Evolutionary conservation across 2,329 filamentous ascomycete species (phyloP).

Genomic region (Phyllosticta citrichinensis): DNA sequence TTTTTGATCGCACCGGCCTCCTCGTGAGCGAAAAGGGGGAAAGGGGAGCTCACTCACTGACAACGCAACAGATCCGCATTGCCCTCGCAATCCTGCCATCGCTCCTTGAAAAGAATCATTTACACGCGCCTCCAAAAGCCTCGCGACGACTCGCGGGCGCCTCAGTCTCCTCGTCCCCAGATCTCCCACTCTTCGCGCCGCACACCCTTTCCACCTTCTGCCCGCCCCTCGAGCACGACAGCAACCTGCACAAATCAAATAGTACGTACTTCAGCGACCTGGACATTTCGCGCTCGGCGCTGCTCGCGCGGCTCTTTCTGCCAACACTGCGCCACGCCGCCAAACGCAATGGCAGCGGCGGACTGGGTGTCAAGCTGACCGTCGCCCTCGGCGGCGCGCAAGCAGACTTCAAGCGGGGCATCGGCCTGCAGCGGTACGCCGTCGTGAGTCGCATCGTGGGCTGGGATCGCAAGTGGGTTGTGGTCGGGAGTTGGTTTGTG

Average conservation of each 20-base stretch:
- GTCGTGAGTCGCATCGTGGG: conserved; percentile 37
- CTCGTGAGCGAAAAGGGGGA: too few relatives aligned
- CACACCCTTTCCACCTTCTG: conserved; percentile 56
- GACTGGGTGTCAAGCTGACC: too few relatives aligned
- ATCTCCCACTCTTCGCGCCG: conserved; percentile 52
- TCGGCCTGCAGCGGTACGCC: conserved; percentile 36
- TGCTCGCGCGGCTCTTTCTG: conserved; percentile 50
- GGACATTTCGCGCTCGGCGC: conserved; percentile 71
- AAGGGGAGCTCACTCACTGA: too few relatives aligned
- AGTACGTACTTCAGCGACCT: conserved; percentile 81
- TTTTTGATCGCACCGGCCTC: too few relatives aligned
- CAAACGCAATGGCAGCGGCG: too few relatives aligned
- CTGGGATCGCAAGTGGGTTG: conserved; percentile 43
- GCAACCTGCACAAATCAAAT: conserved; percentile 76
- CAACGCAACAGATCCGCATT: too few relatives aligned
- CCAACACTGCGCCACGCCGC: conserved; percentile 6
- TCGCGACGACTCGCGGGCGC: too few relatives aligned
- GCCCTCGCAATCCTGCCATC: too few relatives aligned
- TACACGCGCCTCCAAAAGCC: too few relatives aligned
- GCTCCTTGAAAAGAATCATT: too few relatives aligned
- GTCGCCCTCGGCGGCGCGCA: conserved; percentile 17
- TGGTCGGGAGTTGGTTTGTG: conserved; percentile 26
- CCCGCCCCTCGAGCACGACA: conserved; percentile 69
- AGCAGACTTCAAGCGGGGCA: conserved; percentile 39
- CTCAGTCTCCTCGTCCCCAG: too few relatives aligned